Evolutionary conservation across 2,329 filamentous ascomycete genomes (phyloP), one percentile per base, ranked within the genome.

Genomic region (Trichophyton schoenleinii): DNA sequence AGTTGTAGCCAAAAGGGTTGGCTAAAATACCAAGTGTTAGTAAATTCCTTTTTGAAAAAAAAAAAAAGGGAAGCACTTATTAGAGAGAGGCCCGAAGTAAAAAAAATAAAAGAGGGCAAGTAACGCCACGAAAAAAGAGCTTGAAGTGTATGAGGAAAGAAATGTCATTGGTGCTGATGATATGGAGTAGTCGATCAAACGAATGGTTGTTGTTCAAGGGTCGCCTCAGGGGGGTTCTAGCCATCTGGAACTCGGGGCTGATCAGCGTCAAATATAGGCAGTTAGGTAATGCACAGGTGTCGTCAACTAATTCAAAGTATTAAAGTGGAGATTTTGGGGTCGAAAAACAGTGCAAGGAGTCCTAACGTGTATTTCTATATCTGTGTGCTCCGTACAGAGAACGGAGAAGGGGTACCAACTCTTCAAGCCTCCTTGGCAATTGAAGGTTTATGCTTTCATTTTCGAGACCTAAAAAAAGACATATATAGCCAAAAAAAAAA

Each of bases 181-280:
- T 46, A 59, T 59, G 57, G 57, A 59, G 57, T 18, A 59, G 57
- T 34, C 57, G 57, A 59, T 59, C 57, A 59, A 59, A 59, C 57
- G 42, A 46, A 59, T 48, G 25, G 41, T 1, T 34, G 42, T 15
- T 42, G 42, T 59, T 25, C 57, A 46, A 59, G 57, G 57, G 36
- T 44, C 52, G 58, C 41, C 25, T 60, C 46, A 49, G 41, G 46
- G 58, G 59, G 59, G 46, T 59, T 60, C 59, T 60, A 60, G 59
- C 59, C 59, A 60, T 52, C 46, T 41, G 48, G 49, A 46, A 31
- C 46, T 41, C 31, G 59, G 46, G 58, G 58, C 49, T 53, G 49
- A 53, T 53, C 49, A 53, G 25, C 49, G 18, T 53, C 49, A 53
- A 31, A 53, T 53, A 53, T 53, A 48, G 49, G 49, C 49, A 53